These are phyloP conservation scores for Cytospora leucostoma DNA, from an alignment of 2,329 filamentous ascomycete species.

Conservation along the genomic window DNA sequence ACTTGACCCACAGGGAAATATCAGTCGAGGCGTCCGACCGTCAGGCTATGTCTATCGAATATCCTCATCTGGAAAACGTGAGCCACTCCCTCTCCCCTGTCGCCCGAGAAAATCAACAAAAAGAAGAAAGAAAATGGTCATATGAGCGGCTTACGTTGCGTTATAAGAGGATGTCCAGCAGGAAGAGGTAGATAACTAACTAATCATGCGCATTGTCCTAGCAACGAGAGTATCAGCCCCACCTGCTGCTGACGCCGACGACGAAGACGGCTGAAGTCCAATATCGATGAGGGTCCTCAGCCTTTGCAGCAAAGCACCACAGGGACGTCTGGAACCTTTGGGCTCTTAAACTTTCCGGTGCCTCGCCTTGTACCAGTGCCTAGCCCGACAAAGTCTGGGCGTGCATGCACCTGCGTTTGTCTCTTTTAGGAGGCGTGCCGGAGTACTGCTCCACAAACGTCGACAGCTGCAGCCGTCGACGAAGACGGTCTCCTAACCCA, in stretches of 20 bases:
- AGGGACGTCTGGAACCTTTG: slow-evolving; percentile 18
- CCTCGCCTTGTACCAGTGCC: slow-evolving; percentile 7
- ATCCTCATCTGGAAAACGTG: slow-evolving; percentile 16
- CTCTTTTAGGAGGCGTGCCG: slow-evolving; percentile 37
- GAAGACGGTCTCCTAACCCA: slow-evolving; percentile 39
- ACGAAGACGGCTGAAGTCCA: slow-evolving; percentile 20
- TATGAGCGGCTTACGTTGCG: slow-evolving; percentile 4
- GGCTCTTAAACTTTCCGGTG: slow-evolving; percentile 8
- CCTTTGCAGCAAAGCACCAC: slow-evolving; percentile 24
- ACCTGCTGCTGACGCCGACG: slow-evolving; percentile 21
- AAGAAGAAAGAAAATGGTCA: background rate
- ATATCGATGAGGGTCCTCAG: slow-evolving; percentile 19
- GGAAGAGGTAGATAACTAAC: slow-evolving; percentile 13
- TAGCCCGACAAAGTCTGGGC: slow-evolving; percentile 17
- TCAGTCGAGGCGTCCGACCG: slow-evolving; percentile 12
- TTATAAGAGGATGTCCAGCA: slow-evolving; percentile 20
- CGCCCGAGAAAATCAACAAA: background rate
- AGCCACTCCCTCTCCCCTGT: slow-evolving; percentile 12
- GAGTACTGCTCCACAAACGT: slow-evolving; percentile 25
- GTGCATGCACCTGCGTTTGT: slow-evolving; percentile 33
- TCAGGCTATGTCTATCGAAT: slow-evolving; percentile 16
- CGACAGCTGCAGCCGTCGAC: slow-evolving; percentile 39
- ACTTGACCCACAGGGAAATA: slow-evolving; percentile 9
- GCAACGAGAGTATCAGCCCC: slow-evolving; percentile 24
- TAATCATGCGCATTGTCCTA: slow-evolving; percentile 24